Percentiles rank a stretch among this genome's conserved stretches.
These are phyloP conservation scores for Patellifolia procumbens DNA, from an alignment of 179 eudicot genomes.

Conservation along the genomic window DNA sequence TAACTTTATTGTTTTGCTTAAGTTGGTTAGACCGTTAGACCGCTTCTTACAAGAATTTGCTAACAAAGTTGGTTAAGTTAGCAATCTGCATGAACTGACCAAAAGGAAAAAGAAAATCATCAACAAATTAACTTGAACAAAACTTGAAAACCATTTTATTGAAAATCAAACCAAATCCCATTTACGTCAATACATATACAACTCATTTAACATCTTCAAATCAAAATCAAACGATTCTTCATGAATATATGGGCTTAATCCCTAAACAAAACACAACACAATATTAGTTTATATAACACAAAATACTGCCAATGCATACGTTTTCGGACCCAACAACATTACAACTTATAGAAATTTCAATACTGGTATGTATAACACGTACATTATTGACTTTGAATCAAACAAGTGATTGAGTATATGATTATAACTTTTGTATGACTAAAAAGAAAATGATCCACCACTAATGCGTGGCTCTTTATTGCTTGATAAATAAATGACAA, in stretches of 20 bases:
- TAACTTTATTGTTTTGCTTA: too few species aligned
- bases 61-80: too few species aligned
- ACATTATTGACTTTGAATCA: constrained; percentile 7
- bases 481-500: constrained; percentile 13
- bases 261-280: constrained; percentile 13
- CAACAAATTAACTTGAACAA: too few species aligned
- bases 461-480: constrained; percentile 14
- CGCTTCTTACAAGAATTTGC: too few species aligned
- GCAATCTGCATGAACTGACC: too few species aligned
- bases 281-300: constrained; percentile 13
- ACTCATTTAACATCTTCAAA: background rate
- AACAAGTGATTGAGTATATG: background rate
- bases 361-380: background rate
- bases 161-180: too few species aligned
- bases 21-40: too few species aligned
- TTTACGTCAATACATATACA: too few species aligned
- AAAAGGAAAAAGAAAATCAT: too few species aligned
- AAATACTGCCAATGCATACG: background rate
- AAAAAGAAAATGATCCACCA: constrained; percentile 9
- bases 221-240: background rate
- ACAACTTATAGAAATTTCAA: background rate
- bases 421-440: background rate
- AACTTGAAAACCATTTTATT: too few species aligned
- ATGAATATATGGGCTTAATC: background rate
- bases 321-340: background rate